Evolutionary conservation across 2,329 filamentous ascomycete species (phyloP).

Genomic region (Sporothrix euskadiensis): DNA sequence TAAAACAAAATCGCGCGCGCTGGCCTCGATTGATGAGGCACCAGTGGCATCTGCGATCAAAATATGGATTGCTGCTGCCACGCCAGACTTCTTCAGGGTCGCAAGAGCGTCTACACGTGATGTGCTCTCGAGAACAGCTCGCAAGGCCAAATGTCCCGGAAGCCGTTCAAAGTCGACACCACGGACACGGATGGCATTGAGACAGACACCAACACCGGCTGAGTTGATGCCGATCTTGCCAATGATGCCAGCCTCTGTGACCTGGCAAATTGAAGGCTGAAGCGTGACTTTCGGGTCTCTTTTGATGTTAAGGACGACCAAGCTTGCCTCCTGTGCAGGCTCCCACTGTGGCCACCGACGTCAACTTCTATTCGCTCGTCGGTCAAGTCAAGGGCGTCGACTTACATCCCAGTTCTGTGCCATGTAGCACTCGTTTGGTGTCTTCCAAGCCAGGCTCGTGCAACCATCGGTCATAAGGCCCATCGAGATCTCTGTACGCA

Average conservation of each 20-base stretch:
- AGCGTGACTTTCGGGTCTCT: neutral
- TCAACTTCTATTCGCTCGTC: neutral
- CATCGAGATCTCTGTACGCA: slow-evolving; percentile 59
- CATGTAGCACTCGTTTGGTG: slow-evolving; percentile 42
- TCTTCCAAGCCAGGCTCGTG: slow-evolving; percentile 53
- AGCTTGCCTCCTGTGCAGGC: neutral
- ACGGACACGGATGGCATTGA: slow-evolving; percentile 62
- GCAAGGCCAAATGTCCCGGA: slow-evolving; percentile 57
- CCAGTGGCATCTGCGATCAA: slow-evolving; percentile 16
- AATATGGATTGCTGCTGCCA: slow-evolving; percentile 15
- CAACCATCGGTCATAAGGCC: slow-evolving; percentile 59
- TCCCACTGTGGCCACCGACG: neutral
- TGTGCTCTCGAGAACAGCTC: slow-evolving; percentile 4
- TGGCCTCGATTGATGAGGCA: slow-evolving; percentile 12
- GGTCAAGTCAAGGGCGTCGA: neutral
- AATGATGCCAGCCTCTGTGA: slow-evolving; percentile 62
- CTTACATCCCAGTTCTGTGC: slow-evolving; percentile 59
- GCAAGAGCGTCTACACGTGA: slow-evolving; percentile 1
- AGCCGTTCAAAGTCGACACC: slow-evolving; percentile 54
- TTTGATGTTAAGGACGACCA: slow-evolving; percentile 19
- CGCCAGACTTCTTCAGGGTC: neutral
- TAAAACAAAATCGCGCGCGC: neutral
- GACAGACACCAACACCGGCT: slow-evolving; percentile 57
- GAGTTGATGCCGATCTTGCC: slow-evolving; percentile 67
- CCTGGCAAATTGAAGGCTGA: slow-evolving; percentile 52